These are phyloP conservation scores for Yamadazyma triangularis DNA, from an alignment of 1,139 yeast genomes.

Conservation along the genomic window DNA sequence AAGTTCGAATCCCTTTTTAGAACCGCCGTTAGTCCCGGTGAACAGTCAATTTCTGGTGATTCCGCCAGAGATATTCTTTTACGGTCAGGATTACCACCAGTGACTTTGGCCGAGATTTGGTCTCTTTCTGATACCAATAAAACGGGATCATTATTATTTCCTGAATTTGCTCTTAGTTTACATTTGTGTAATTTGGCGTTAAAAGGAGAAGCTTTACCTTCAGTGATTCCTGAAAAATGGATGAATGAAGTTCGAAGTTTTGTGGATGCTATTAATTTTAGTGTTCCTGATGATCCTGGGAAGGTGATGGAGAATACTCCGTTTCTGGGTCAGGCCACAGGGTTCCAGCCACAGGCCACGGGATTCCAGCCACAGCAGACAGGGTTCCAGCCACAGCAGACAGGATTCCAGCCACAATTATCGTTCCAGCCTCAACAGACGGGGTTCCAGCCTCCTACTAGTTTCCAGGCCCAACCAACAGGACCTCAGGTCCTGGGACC, in stretches of 20 bases:
- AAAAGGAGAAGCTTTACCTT: constrained; percentile 76
- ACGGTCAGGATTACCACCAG: constrained; percentile 75
- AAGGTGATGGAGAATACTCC: constrained; percentile 44
- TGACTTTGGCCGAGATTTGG: constrained; percentile 85
- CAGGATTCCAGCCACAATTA: constrained; percentile 21
- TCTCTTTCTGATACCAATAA: constrained; percentile 81
- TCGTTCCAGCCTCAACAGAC: constrained; percentile 32
- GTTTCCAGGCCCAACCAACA: constrained; percentile 8
- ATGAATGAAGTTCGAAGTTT: constrained; percentile 80
- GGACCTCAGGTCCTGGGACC: too few relatives aligned
- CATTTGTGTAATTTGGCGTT: constrained; percentile 78
- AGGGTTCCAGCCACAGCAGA: constrained; percentile 30
- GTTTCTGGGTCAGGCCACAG: constrained; percentile 21
- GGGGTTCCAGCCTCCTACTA: constrained; percentile 14
- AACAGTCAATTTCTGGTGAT: constrained; percentile 71
- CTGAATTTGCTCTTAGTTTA: constrained; percentile 92
- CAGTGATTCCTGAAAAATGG: constrained; percentile 64
- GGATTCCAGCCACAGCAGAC: constrained; percentile 19
- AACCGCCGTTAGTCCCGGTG: constrained; percentile 72
- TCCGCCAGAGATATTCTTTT: constrained; percentile 75
- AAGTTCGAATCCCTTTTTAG: constrained; percentile 81
- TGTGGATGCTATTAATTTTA: constrained; percentile 83
- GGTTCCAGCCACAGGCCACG: constrained; percentile 4
- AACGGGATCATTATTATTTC: constrained; percentile 81
- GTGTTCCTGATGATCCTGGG: constrained; percentile 58